Base-by-base conservation (phyloP, 1,284 basidiomycete species). In the Austroboletus rostrupii region DNA sequence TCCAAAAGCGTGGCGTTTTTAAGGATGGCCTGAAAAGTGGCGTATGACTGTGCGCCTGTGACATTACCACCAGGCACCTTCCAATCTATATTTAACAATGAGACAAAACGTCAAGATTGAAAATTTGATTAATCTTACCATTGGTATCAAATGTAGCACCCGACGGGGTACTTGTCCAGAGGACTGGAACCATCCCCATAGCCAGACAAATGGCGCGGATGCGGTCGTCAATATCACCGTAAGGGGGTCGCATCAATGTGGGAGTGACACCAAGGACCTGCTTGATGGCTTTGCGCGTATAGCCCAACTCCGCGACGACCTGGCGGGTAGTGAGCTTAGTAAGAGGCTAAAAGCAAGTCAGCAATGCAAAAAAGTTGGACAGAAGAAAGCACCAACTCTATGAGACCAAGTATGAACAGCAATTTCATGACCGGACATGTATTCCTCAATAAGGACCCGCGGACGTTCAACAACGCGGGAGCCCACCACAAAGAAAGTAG, bases 401-500 rank as follows among this genome's bases (percentile, higher is more conserved):
- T 89, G 87, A 3, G 85, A 87, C 87, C 87, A 90, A 17, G 87
- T 90, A 66, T 90, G 87, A 11, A 87, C 80, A 55, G 78, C 77
- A 58, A 92, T 85, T 65, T 92, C 88, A 63, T 93, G 86, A 36
- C 92, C 87, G 47, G 74, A 54, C 83, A 92, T 87, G 73, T 93
- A 92, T 67, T 95, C 91, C 55, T 87, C 83, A 45, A 88, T 72
- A 19, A 97, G 77, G 59, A 93, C 81, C 16, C 77, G 65, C 6
- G 93, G 89, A 50, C 83, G 78, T 53, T 91, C 87, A 55, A 96
- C 79, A 56, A 89, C 87, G 57, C 94, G 90, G 29, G 92, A 95
- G 48, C 93, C 93, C 19, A 97, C 86, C 43, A 92, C 83, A 72
- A 96, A 97, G 78, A 97, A 97, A 3, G 94, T 97, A 6, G 92